Percentiles rank a stretch among this genome's conserved stretches.
Evolutionary conservation across 2,329 filamentous ascomycete species (phyloP).

Genomic region (Colletotrichum horii): DNA sequence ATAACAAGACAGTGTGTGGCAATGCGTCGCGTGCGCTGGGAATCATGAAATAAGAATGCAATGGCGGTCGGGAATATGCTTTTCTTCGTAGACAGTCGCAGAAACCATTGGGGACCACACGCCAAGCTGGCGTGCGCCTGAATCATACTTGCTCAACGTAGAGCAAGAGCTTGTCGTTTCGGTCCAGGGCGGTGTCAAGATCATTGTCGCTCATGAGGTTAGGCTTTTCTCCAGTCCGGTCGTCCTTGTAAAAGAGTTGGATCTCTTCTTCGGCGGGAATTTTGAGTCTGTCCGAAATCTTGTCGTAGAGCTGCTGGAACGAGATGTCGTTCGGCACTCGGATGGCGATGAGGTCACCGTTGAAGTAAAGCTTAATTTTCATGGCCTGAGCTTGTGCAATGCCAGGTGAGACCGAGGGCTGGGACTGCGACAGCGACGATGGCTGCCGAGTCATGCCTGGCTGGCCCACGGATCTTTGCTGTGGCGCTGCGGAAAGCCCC

Average conservation of each 20-base stretch:
- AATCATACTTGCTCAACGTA: slow-evolving; percentile 64
- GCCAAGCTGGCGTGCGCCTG: neutral
- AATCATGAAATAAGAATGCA: slow-evolving; percentile 24
- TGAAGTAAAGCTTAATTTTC: slow-evolving; percentile 96
- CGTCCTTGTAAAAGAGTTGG: slow-evolving; percentile 85
- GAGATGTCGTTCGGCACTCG: slow-evolving; percentile 83
- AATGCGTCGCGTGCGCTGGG: slow-evolving; percentile 21
- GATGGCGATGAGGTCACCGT: slow-evolving; percentile 90
- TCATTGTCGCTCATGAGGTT: slow-evolving; percentile 81
- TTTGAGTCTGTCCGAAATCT: slow-evolving; percentile 84
- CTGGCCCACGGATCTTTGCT: slow-evolving; percentile 35
- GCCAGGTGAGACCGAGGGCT: slow-evolving; percentile 60
- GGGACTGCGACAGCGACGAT: slow-evolving; percentile 56
- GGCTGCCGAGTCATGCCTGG: slow-evolving; percentile 47
- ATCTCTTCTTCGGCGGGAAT: slow-evolving; percentile 72
- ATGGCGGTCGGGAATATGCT: slow-evolving; percentile 8
- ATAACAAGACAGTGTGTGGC: slow-evolving; percentile 2
- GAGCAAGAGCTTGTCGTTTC: slow-evolving; percentile 87
- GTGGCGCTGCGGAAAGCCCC: slow-evolving; percentile 57
- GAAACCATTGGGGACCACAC: neutral
- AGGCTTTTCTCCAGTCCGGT: slow-evolving; percentile 76
- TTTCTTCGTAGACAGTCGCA: neutral
- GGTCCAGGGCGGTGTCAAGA: slow-evolving; percentile 77
- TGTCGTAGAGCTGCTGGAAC: slow-evolving; percentile 80
- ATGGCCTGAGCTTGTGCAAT: slow-evolving; percentile 62